Evolutionary conservation across 495 filamentous ascomycete species (phyloP), one percentile per base, ranked within the genome.

Genomic region (Xylaria bambusicola): DNA sequence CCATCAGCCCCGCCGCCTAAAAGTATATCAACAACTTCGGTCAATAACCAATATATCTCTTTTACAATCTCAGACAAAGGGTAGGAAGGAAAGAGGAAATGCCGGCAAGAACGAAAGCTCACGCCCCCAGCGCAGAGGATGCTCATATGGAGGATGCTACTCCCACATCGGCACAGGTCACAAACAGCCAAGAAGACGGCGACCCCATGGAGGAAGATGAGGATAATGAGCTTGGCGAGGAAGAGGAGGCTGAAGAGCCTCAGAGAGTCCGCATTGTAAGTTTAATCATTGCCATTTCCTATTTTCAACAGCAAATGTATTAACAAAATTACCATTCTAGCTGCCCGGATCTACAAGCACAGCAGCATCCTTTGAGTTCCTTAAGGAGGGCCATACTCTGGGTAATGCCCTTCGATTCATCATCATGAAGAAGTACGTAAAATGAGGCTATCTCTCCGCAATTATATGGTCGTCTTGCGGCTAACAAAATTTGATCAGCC

Each of bases 361-460:
- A 7, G 86, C 87, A 1, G 81, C 81, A 12, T 81, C 78, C 1
- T 98, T 97, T 68, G 89, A 97, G 72, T 93, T 98, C 63, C 82
- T 88, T 48, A 83, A 88, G 24, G 94, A 98, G 73, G 93, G 94
- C 20, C 94, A 98, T 70, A 98, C 94, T 0, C 77, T 98, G 58
- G 94, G 95, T 3, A 98, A 98, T 74, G 91, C 93, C 5, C 78
- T 98, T 60, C 82, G 94, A 62, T 97, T 88, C 70, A 87, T 96
- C 60, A 97, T 98, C 65, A 97, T 97, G 92, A 97, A 96, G 77
- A 98, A 98, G 94, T 97, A 77, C 56, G 82, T 73, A 9, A n/a
- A 21, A 51, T 3, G 20, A 20, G 6, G 12, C 17, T 7, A 12
- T 33, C 15, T 27, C 15, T 15, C 50, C 33, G 13, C 48, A 52